Base-by-base conservation (phyloP, 2,329 filamentous ascomycete genomes). In the Polychaeton citri region DNA sequence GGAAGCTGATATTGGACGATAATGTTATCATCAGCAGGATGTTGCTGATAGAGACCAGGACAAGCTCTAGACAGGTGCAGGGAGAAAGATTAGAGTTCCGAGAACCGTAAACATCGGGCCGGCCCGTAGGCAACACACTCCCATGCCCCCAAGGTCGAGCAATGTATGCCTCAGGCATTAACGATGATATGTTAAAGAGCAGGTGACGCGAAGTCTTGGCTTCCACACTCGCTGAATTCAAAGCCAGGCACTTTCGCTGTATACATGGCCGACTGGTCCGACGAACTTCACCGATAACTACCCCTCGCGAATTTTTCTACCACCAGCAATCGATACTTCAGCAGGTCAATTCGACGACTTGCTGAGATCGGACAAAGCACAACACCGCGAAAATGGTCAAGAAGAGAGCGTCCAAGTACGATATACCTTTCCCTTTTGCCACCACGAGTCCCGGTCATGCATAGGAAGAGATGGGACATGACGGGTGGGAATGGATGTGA, bases 371-470 rank as follows among this genome's bases (percentile, higher is more conserved):
- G 30, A 26, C 45, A 45, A 52, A 59, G 47, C n/a, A n/a, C 47
- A 57, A 64, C 64, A 64, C 63, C 65, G 66, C 65, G 66, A 79
- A 62, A 61, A 81, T 80, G 76, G 76, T 80, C 68, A 80, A 81
- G 72, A 81, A 81, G 72, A 71, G 76, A 64, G 74, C 76, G 61
- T 76, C 73, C 68, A 81, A 81, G 75, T 79, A 75, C 63, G 70
- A 59, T 43, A 42, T 38, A 35, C 48, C 41, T 47, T 42, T 45
- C 41, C 40, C 37, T 38, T 18, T 13, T 8, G 33, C n/a, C 30
- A 36, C 19, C 21, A 28, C 21, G 21, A 26, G 21, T 13, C 8
- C 21, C 8, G 13, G n/a, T n/a, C n/a, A n/a, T n/a, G n/a, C n/a
- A n/a, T n/a, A n/a, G n/a, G n/a, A n/a, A n/a, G n/a, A n/a, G n/a